phyloP scores from a whole-genome alignment of 1,139 yeast genomes.

The Scheffersomyces illinoinensis region DNA sequence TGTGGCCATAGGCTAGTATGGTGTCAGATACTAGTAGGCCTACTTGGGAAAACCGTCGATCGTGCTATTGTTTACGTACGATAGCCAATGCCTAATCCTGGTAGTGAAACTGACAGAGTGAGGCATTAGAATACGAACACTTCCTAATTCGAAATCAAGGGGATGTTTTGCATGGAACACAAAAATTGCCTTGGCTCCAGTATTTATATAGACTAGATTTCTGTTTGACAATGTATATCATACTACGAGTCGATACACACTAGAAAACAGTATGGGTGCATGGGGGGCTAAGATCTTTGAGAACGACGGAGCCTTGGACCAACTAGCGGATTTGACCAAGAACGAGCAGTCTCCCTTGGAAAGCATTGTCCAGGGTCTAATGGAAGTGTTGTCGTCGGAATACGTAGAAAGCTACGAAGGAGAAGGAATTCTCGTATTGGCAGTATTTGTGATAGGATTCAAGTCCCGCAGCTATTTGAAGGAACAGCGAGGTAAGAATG shows the following conservation, averaged over 20 bases:
- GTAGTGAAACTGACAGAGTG: background rate
- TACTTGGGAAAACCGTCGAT: too few relatives aligned
- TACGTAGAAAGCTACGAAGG: slow-evolving; percentile 1
- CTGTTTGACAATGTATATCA: background rate
- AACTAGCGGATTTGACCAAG: slow-evolving; percentile 4
- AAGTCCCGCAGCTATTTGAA: background rate
- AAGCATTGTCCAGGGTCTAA: background rate
- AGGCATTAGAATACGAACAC: background rate
- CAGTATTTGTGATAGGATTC: slow-evolving; percentile 1
- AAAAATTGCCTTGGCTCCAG: background rate
- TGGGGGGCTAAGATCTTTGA: slow-evolving; percentile 16
- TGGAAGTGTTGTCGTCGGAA: background rate
- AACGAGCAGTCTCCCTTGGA: slow-evolving; percentile 3
- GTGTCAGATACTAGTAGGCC: too few relatives aligned
- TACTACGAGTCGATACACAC: too few relatives aligned
- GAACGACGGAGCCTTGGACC: slow-evolving; percentile 14
- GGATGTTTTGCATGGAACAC: background rate
- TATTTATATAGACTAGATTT: background rate
- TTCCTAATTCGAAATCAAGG: background rate
- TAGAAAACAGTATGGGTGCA: slow-evolving; percentile 14
- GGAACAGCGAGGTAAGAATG: background rate
- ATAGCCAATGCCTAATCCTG: background rate
- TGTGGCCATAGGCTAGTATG: too few relatives aligned
- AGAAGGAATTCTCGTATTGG: background rate
- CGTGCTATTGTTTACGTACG: background rate